These are phyloP conservation scores for Naganishia liquefaciens DNA, from an alignment of 1,284 basidiomycete genomes.

Conservation along the genomic window DNA sequence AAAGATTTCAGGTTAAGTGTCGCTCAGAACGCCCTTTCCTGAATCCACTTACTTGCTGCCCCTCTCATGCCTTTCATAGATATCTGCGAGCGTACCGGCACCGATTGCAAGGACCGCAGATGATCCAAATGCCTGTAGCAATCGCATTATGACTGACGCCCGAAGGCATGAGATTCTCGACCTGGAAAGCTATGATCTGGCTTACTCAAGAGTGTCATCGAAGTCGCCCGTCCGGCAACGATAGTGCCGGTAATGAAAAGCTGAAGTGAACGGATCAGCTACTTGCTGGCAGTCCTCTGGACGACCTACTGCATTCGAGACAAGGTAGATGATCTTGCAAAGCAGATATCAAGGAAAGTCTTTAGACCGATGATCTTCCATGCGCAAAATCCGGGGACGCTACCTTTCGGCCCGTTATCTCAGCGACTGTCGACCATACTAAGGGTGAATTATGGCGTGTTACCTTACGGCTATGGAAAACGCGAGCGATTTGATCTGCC, in stretches of 20 bases:
- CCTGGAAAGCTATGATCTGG: too few species aligned
- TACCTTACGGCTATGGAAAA: too few species aligned
- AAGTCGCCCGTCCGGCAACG: conserved; percentile 65
- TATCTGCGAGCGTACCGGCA: conserved; percentile 73
- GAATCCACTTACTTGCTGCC: conserved; percentile 61
- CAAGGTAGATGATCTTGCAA: conserved; percentile 65
- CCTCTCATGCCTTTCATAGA: conserved; percentile 74
- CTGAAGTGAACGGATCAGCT: conserved; percentile 44
- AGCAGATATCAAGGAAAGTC: background rate
- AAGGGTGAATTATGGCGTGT: conserved; percentile 39
- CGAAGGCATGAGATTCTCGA: background rate
- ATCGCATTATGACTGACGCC: conserved; percentile 40
- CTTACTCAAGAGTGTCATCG: conserved; percentile 29
- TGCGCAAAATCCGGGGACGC: conserved; percentile 1
- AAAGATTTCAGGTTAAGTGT: background rate
- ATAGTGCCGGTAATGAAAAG: conserved; percentile 67
- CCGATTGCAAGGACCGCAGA: conserved; percentile 76
- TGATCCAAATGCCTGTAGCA: conserved; percentile 59
- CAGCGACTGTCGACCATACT: conserved; percentile 70
- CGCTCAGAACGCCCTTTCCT: background rate
- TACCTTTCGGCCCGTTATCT: conserved; percentile 78
- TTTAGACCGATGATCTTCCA: background rate
- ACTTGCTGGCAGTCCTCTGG: background rate
- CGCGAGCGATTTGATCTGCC: too few species aligned
- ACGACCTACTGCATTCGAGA: conserved; percentile 57